Base-by-base conservation (phyloP, 2,329 filamentous ascomycete genomes). In the Trichoderma asperellum region DNA sequence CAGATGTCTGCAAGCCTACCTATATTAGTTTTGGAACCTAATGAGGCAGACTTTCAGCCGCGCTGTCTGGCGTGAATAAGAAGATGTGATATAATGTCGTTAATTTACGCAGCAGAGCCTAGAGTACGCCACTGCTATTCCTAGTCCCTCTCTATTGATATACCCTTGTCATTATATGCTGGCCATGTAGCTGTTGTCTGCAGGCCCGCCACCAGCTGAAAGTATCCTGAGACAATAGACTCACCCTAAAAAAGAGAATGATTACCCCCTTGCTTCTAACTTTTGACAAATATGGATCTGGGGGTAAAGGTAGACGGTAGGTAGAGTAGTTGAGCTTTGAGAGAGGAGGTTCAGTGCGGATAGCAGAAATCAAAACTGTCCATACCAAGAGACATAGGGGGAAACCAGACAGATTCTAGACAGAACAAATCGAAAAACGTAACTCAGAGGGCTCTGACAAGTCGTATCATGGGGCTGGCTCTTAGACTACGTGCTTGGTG, bases 91-190 rank as follows among this genome's bases (percentile, higher is more conserved):
- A 27, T 35, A 43, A 66, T n/a, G 12, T 27, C 18, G 27, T 57
- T 57, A 35, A 47, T 37, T 10, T n/a, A 34, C 16, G 27, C 14
- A 37, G 40, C 29, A 49, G 29, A 53, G 37, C 11, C 53, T 59
- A 59, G 55, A 58, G 10, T 35, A 27, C 64, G 55, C 40, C 64
- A 37, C 55, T 35, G 35, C 32, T 49, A 27, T n/a, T 43, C 18
- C 64, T 67, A 52, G 64, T 18, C 24, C 47, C 34, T 37, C 37
- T 49, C 18, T 12, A 35, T 35, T 49, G 37, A 32, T 27, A 49
- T 58, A 47, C 64, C 55, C 55, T 67, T 67, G 53, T 29, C 40
- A 12, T n/a, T n/a, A 4, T n/a, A 16, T 2, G 61, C 52, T 59
- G 12, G n/a, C 7, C n/a, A 10, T 12, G 10, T 21, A 27, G n/a